Evolutionary conservation across 768 basidiomycete species (phyloP).

Genomic region (Mycena haematopus): DNA sequence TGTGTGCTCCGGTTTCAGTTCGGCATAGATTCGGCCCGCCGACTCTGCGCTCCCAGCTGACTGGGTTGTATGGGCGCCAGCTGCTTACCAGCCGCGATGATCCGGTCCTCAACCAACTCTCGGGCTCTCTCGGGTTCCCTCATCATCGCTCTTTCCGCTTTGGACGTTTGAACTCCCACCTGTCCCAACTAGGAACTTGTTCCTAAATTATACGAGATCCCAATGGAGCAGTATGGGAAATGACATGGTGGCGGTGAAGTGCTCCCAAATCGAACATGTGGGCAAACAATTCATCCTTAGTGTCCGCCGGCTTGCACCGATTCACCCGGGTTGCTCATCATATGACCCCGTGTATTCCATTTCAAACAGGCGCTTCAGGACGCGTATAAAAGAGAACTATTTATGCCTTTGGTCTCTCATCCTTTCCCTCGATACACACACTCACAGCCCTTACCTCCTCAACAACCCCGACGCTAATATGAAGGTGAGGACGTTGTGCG

Average conservation of each 20-base stretch:
- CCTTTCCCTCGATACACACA: conserved; percentile 1
- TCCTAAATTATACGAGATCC: conserved; percentile 3
- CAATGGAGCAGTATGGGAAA: not conserved
- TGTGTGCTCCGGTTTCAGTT: not conserved
- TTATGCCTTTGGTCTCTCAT: not conserved
- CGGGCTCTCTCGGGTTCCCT: not conserved
- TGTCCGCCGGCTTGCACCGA: conserved; percentile 17
- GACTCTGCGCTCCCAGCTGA: not conserved
- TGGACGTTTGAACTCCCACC: conserved; percentile 3
- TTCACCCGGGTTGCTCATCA: not conserved
- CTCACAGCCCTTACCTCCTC: not conserved
- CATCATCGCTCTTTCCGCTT: not conserved
- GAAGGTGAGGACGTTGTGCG: too few species aligned
- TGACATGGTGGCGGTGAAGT: conserved; percentile 1
- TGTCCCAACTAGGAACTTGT: not conserved
- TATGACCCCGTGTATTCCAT: conserved; percentile 16
- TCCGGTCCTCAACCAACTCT: not conserved
- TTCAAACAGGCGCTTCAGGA: not conserved
- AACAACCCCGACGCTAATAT: conserved; percentile 36
- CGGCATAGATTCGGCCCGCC: not conserved
- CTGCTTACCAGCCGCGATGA: not conserved
- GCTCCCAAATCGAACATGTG: not conserved
- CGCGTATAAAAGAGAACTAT: conserved; percentile 11
- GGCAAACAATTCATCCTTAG: not conserved
- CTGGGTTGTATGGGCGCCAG: not conserved